Evolutionary conservation across 2,329 filamentous ascomycete species (phyloP).

Genomic region (Xylaria sp.): DNA sequence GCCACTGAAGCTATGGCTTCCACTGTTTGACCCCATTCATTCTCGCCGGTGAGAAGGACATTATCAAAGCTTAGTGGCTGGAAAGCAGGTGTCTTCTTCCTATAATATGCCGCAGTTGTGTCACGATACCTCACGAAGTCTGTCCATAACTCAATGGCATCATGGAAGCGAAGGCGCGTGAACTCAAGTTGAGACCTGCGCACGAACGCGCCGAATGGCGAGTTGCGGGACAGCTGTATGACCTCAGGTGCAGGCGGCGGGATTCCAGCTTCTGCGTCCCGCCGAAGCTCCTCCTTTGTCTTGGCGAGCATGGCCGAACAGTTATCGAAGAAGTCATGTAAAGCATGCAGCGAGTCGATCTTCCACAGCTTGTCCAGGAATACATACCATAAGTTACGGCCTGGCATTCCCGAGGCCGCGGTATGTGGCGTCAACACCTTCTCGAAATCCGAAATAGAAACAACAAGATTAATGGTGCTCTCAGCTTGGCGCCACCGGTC

Average conservation of each 20-base stretch:
- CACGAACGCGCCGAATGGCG: conserved; percentile 84
- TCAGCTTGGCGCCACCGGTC: conserved; percentile 62
- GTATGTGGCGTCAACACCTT: conserved; percentile 64
- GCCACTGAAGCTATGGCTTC: conserved; percentile 60
- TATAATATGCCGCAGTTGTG: conserved; percentile 74
- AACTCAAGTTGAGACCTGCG: conserved; percentile 83
- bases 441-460: conserved; percentile 69
- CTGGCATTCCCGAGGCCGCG: conserved; percentile 70
- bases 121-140: conserved; percentile 84
- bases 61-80: conserved; percentile 67
- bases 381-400: conserved; percentile 86
- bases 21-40: conserved; percentile 63
- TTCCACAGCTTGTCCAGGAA: conserved; percentile 86
- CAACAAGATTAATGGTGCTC: conserved; percentile 62
- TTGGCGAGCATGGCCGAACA: conserved; percentile 69
- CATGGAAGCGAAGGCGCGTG: conserved; percentile 80
- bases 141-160: conserved; percentile 82
- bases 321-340: conserved; percentile 80
- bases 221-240: conserved; percentile 75
- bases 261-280: conserved; percentile 64
- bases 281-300: conserved; percentile 69
- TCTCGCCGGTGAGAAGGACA: conserved; percentile 62
- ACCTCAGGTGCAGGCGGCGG: conserved; percentile 60
- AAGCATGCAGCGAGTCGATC: conserved; percentile 81
- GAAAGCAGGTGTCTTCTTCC: conserved; percentile 70